A percentile compares a stretch with the other conserved stretches of the same genome.
Conservation (phyloP, 352 stramenopile species). For the Plasmopara viticola region DNA sequence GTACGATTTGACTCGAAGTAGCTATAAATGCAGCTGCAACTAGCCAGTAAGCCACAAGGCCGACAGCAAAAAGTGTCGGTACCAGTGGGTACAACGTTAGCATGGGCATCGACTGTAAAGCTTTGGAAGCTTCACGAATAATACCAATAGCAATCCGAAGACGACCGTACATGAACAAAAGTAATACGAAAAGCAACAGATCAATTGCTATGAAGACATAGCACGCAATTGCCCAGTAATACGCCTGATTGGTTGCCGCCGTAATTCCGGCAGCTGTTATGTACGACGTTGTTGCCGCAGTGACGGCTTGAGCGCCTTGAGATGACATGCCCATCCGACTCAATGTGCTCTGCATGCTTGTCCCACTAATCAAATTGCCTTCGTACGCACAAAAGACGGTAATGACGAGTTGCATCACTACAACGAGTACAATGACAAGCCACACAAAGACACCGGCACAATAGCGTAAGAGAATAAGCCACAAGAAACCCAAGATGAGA, state of each 20-base stretch:
- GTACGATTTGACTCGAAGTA: slow-evolving; percentile 43
- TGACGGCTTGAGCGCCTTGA: slow-evolving; percentile 24
- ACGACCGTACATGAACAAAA: slow-evolving; percentile 77
- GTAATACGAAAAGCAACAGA: slow-evolving; percentile 49
- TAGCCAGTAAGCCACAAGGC: slow-evolving; percentile 69
- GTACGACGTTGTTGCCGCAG: slow-evolving; percentile 42
- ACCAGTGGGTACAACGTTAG: slow-evolving; percentile 74
- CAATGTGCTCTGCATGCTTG: slow-evolving; percentile 44
- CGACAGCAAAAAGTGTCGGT: slow-evolving; percentile 57
- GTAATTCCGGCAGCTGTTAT: slow-evolving; percentile 46
- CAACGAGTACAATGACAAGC: slow-evolving; percentile 61
- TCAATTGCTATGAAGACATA: slow-evolving; percentile 70
- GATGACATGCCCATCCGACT: slow-evolving; percentile 41
- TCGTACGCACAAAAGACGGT: slow-evolving; percentile 78
- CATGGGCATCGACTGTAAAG: slow-evolving; percentile 69
- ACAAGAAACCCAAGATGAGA: slow-evolving; percentile 62
- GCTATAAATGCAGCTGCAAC: slow-evolving; percentile 74
- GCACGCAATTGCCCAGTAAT: slow-evolving; percentile 70
- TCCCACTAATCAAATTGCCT: slow-evolving; percentile 49
- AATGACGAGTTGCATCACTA: slow-evolving; percentile 57
- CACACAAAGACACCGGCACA: slow-evolving; percentile 77
- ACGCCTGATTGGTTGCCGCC: slow-evolving; percentile 39
- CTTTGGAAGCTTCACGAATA: slow-evolving; percentile 80
- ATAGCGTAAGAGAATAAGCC: slow-evolving; percentile 68
- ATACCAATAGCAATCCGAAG: slow-evolving; percentile 84